Conservation (phyloP, 768 basidiomycete species). For the Crepidotus variabilis region DNA sequence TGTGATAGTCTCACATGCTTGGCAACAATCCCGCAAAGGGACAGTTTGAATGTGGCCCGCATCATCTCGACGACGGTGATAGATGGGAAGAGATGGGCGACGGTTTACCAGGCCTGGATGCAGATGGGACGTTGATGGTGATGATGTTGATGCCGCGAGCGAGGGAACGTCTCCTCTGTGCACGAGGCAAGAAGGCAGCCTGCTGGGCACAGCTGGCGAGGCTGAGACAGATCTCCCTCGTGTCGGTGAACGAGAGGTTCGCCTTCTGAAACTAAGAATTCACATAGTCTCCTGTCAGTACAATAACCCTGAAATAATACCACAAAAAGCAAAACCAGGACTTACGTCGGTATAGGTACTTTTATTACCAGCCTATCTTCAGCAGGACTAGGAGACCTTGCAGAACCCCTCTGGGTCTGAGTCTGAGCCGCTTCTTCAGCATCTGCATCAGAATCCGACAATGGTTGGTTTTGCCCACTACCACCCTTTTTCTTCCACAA, state of each 20-base stretch:
- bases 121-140: conserved; percentile 12
- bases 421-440: conserved; percentile 10
- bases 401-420: neutral
- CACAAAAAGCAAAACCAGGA: conserved; percentile 11
- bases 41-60: conserved; percentile 35
- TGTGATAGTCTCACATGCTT: conserved; percentile 54
- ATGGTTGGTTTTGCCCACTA: conserved; percentile 17
- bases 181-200: conserved; percentile 54
- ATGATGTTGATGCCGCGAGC: conserved; percentile 3
- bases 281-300: conserved; percentile 2
- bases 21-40: conserved; percentile 71
- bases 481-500: conserved; percentile 53
- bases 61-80: conserved; percentile 28
- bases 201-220: conserved; percentile 25
- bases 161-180: conserved; percentile 29
- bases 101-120: conserved; percentile 10
- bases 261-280: conserved; percentile 37
- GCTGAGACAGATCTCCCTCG: conserved; percentile 33
- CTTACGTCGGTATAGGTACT: conserved; percentile 60
- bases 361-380: conserved; percentile 48
- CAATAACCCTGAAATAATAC: neutral
- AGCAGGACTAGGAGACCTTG: conserved; percentile 11
- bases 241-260: conserved; percentile 33
- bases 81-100: conserved; percentile 31
- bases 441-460: conserved; percentile 15